These are phyloP conservation scores for Parastagonospora nodorum DNA, from an alignment of 2,329 filamentous ascomycete genomes.

Conservation along the genomic window DNA sequence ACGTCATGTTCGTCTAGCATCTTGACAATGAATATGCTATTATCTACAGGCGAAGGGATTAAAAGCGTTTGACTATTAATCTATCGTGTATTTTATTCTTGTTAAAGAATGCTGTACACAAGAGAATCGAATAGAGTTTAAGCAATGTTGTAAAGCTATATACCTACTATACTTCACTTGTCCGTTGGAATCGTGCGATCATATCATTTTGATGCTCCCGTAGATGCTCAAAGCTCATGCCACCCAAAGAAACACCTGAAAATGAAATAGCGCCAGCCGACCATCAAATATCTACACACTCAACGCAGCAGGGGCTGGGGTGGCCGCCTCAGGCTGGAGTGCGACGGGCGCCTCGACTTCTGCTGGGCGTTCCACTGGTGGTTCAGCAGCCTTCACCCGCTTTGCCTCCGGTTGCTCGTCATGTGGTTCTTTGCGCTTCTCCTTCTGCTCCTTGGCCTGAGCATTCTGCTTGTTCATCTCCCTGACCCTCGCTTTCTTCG, in stretches of 20 bases:
- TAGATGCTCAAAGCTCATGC: slow-evolving; percentile 4
- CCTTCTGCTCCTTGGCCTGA: slow-evolving; percentile 19
- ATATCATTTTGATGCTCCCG: neutral
- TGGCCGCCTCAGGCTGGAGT: neutral
- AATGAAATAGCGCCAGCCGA: neutral
- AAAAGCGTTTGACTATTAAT: too few species aligned
- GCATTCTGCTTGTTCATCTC: slow-evolving; percentile 19
- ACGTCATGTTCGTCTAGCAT: too few species aligned
- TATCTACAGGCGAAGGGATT: too few species aligned
- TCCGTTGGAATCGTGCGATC: too few species aligned
- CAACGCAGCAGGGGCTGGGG: slow-evolving; percentile 6
- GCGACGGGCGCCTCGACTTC: neutral
- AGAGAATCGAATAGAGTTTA: too few species aligned
- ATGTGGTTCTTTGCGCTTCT: slow-evolving; percentile 20
- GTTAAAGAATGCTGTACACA: too few species aligned
- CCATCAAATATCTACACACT: slow-evolving; percentile 4
- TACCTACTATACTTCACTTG: too few species aligned
- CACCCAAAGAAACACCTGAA: neutral
- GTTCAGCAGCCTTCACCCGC: slow-evolving; percentile 32
- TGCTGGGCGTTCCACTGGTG: neutral
- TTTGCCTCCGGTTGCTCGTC: slow-evolving; percentile 30
- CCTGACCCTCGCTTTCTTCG: slow-evolving; percentile 51
- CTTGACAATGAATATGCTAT: too few species aligned
- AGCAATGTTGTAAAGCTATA: too few species aligned
- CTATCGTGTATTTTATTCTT: too few species aligned